phyloP scores from a whole-genome alignment of 179 eudicot genomes.

The Gypsophila paniculata region DNA sequence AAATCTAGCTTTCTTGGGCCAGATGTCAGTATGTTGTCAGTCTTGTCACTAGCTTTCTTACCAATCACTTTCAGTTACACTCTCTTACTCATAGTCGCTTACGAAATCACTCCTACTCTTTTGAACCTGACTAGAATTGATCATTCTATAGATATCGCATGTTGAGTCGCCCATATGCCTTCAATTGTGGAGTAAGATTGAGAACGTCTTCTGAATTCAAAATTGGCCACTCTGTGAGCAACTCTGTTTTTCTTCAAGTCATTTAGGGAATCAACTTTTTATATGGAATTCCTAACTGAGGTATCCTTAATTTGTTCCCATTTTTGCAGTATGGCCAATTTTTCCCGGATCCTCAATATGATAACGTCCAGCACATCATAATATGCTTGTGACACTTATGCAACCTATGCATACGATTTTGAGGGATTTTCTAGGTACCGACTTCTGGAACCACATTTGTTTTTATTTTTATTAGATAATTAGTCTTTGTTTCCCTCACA shows the following conservation, averaged over 20 bases:
- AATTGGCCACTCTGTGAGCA: constrained; percentile 74
- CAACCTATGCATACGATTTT: constrained; percentile 94
- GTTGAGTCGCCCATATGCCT: constrained; percentile 95
- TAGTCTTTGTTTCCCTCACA: background rate
- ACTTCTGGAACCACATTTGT: constrained; percentile 3
- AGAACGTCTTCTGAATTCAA: constrained; percentile 86
- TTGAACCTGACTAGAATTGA: background rate
- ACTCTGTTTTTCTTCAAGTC: constrained; percentile 17
- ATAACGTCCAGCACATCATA: constrained; percentile 89
- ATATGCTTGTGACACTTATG: constrained; percentile 92
- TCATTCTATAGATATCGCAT: constrained; percentile 72
- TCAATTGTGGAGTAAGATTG: constrained; percentile 77
- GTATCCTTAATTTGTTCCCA: background rate
- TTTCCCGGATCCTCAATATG: constrained; percentile 97
- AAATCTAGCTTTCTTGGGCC: background rate
- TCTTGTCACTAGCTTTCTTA: background rate
- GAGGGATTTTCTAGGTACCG: constrained; percentile 84
- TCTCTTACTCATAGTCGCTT: background rate
- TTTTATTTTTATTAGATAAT: background rate
- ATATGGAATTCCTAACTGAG: constrained; percentile 14
- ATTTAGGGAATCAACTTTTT: background rate
- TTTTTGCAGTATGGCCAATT: constrained; percentile 89
- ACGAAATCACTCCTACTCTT: too few species aligned
- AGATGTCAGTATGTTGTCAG: background rate
- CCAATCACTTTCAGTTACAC: background rate